Evolutionary conservation across 2,329 filamentous ascomycete genomes (phyloP).

Genomic region (Fusarium verticillioides): DNA sequence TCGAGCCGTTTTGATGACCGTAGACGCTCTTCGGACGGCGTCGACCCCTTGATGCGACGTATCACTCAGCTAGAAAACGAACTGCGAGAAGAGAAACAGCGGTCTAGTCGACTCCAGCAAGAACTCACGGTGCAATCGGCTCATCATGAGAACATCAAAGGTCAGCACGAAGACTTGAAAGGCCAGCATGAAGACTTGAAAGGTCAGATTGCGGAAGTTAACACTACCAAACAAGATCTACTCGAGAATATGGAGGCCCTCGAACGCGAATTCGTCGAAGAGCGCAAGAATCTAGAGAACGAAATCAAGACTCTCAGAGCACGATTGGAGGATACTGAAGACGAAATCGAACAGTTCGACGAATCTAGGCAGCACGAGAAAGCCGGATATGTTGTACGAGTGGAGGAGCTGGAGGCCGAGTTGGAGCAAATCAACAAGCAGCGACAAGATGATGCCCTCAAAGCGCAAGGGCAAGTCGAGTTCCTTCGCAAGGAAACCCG

Average conservation of each 20-base stretch:
- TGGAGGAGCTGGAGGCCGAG: slow-evolving; percentile 76
- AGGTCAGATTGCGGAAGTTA: slow-evolving; percentile 82
- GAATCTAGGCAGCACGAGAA: slow-evolving; percentile 87
- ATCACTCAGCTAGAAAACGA: slow-evolving; percentile 80
- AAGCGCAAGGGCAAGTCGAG: slow-evolving; percentile 70
- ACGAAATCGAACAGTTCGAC: slow-evolving; percentile 86
- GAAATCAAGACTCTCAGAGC: slow-evolving; percentile 82
- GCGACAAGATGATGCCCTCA: slow-evolving; percentile 66
- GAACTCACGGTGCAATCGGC: slow-evolving; percentile 70
- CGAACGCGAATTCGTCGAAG: slow-evolving; percentile 86
- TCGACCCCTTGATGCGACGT: slow-evolving; percentile 59
- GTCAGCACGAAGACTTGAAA: slow-evolving; percentile 62
- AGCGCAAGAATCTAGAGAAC: slow-evolving; percentile 83
- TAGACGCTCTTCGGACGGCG: slow-evolving; percentile 58
- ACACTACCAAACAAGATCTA: slow-evolving; percentile 92
- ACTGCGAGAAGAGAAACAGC: slow-evolving; percentile 77
- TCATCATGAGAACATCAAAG: slow-evolving; percentile 70
- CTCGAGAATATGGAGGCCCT: slow-evolving; percentile 94
- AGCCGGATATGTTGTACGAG: slow-evolving; percentile 73
- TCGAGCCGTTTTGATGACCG: slow-evolving; percentile 58
- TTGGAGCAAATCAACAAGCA: slow-evolving; percentile 72
- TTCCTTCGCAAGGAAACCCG: slow-evolving; percentile 70
- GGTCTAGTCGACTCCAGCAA: slow-evolving; percentile 72
- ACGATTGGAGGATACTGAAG: slow-evolving; percentile 87
- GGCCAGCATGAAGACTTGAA: slow-evolving; percentile 67